A percentile compares a stretch with the other conserved stretches of the same genome.
Evolutionary conservation across 345 rosid species (phyloP).

Genomic region (Populus tremula): DNA sequence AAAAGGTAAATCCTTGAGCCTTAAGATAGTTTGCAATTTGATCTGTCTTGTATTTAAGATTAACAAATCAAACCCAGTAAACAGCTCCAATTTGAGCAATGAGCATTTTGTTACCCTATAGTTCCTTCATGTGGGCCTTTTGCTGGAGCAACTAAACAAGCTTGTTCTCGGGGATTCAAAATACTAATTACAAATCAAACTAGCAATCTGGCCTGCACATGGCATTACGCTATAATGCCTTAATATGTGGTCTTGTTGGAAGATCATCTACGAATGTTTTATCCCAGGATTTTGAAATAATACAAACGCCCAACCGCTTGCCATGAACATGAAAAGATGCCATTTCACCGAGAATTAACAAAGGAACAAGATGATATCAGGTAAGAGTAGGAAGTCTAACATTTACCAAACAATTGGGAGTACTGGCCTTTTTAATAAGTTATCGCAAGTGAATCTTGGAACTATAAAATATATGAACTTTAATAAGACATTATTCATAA

Average conservation of each 20-base stretch:
- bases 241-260: not conserved
- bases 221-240: not conserved
- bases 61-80: not conserved
- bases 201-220: not conserved
- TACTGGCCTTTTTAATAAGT: not conserved
- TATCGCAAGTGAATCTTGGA: too few relatives aligned
- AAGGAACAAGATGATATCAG: not conserved
- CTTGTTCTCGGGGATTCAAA: not conserved
- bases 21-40: not conserved
- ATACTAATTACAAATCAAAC: not conserved
- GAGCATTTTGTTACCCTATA: not conserved
- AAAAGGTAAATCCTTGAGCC: not conserved
- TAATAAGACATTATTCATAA: too few relatives aligned
- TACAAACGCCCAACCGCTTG: not conserved
- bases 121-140: not conserved
- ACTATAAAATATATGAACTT: too few relatives aligned
- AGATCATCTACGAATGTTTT: not conserved
- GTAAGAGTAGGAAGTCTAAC: not conserved
- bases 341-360: not conserved
- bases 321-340: not conserved
- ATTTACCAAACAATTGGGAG: not conserved
- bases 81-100: not conserved
- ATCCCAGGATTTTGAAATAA: not conserved
- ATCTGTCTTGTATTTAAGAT: not conserved
- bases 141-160: not conserved